These are phyloP conservation scores for Sclerotinia sclerotiorum DNA, from an alignment of 2,329 filamentous ascomycete species.

Conservation along the genomic window DNA sequence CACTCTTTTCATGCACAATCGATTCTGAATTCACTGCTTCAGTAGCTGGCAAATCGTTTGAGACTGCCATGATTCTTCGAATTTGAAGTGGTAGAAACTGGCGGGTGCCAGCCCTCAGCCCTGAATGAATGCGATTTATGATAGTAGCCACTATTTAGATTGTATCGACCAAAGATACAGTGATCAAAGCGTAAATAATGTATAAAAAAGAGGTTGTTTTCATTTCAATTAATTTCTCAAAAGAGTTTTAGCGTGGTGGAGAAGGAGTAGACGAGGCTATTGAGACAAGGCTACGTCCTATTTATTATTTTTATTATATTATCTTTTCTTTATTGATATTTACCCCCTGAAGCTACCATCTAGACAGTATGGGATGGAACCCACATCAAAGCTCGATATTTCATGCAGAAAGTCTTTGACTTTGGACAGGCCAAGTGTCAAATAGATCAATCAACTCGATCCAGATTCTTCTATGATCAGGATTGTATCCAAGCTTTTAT, in stretches of 20 bases:
- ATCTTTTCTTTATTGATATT: no score
- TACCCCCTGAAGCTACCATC: background rate
- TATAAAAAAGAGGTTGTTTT: background rate
- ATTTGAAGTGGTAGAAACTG: constrained; percentile 23
- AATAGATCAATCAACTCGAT: background rate
- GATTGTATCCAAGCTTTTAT: constrained; percentile 22
- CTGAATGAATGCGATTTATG: constrained; percentile 14
- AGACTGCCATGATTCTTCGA: constrained; percentile 30
- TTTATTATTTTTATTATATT: background rate
- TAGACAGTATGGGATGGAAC: background rate
- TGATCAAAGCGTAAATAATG: background rate
- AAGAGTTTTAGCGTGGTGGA: constrained; percentile 11
- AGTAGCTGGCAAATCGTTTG: constrained; percentile 23
- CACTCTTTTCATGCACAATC: background rate
- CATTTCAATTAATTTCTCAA: background rate
- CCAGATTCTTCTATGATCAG: constrained; percentile 11
- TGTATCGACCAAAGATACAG: background rate
- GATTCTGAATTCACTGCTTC: constrained; percentile 17
- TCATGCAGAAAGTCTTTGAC: background rate
- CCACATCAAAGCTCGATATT: constrained; percentile 11
- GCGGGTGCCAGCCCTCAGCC: constrained; percentile 40
- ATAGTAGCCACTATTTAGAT: constrained; percentile 32
- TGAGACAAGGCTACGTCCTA: background rate
- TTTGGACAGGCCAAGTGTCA: background rate
- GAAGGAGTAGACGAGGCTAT: background rate